These are phyloP conservation scores for Rhizopogon sp. DNA, from an alignment of 768 basidiomycete species.

Conservation along the genomic window DNA sequence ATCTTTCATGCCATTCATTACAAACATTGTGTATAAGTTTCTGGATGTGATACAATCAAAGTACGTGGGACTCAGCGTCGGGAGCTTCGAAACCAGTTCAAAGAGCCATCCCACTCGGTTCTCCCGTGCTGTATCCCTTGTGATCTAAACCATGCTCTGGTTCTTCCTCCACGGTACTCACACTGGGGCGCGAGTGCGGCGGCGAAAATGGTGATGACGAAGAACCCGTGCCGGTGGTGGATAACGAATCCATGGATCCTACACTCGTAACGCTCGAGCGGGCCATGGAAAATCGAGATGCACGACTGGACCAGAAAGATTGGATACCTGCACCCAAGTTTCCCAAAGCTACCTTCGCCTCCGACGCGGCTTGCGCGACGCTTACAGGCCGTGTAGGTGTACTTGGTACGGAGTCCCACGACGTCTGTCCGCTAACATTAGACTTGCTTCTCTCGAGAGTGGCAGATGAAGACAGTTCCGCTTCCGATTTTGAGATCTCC, in stretches of 20 bases:
- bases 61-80: not conserved
- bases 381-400: constrained; percentile 17
- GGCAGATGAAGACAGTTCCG: constrained; percentile 8
- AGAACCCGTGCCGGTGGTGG: constrained; percentile 6
- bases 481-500: constrained; percentile 27
- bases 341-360: constrained; percentile 30
- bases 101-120: constrained; percentile 24
- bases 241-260: constrained; percentile 17
- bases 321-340: constrained; percentile 44
- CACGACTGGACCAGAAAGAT: constrained; percentile 39
- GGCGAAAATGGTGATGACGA: constrained; percentile 9
- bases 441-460: constrained; percentile 11
- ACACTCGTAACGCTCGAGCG: constrained; percentile 22
- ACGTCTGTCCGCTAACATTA: constrained; percentile 17
- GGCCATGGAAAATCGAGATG: constrained; percentile 34
- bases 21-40: not conserved
- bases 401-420: constrained; percentile 19
- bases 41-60: not conserved
- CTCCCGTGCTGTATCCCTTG: constrained; percentile 11
- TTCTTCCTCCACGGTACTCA: constrained; percentile 23
- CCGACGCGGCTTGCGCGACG: constrained; percentile 26
- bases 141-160: constrained; percentile 14
- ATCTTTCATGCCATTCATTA: not conserved
- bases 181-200: constrained; percentile 9
- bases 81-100: constrained; percentile 10